A percentile compares a stretch with the other conserved stretches of the same genome.
These are phyloP conservation scores for Metarhizium sp. DNA, from an alignment of 2,329 filamentous ascomycete genomes.

Conservation along the genomic window DNA sequence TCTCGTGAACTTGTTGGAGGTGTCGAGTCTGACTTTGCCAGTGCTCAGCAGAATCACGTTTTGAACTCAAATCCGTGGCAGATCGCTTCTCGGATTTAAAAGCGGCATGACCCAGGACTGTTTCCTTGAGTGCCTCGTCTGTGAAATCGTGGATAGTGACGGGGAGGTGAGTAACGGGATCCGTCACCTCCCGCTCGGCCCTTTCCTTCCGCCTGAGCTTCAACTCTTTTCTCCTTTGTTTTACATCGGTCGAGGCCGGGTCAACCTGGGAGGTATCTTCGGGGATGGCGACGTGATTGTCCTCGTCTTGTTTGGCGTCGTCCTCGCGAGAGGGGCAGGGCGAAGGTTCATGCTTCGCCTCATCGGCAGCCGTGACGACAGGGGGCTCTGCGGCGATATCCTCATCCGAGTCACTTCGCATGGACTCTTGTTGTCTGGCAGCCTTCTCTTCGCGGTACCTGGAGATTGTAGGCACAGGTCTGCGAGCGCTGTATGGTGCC, in stretches of 20 bases:
- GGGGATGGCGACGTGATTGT: conserved; percentile 11
- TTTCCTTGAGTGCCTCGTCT: conserved; percentile 42
- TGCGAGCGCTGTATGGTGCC: conserved; percentile 30
- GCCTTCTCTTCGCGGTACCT: conserved; percentile 37
- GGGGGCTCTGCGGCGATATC: neutral
- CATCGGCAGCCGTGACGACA: neutral
- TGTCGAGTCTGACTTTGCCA: conserved; percentile 25
- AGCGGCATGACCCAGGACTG: conserved; percentile 21
- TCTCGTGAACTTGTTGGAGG: conserved; percentile 28
- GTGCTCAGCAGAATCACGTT: conserved; percentile 29
- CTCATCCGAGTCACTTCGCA: conserved; percentile 19
- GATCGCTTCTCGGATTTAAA: conserved; percentile 27
- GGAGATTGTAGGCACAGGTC: conserved; percentile 39
- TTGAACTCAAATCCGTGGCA: conserved; percentile 26
- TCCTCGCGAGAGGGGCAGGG: conserved; percentile 1
- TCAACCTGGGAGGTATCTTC: conserved; percentile 28
- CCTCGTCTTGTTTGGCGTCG: conserved; percentile 5
- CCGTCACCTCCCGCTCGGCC: conserved; percentile 55
- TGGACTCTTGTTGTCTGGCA: conserved; percentile 30
- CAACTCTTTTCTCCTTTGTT: conserved; percentile 37
- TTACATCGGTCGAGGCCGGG: conserved; percentile 29
- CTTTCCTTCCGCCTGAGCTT: conserved; percentile 34
- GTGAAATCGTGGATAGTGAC: conserved; percentile 61
- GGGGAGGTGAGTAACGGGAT: conserved; percentile 63
- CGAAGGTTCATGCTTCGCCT: neutral